Conservation (phyloP, 805 yeast genomes). For the Soucietia sequanensis region DNA sequence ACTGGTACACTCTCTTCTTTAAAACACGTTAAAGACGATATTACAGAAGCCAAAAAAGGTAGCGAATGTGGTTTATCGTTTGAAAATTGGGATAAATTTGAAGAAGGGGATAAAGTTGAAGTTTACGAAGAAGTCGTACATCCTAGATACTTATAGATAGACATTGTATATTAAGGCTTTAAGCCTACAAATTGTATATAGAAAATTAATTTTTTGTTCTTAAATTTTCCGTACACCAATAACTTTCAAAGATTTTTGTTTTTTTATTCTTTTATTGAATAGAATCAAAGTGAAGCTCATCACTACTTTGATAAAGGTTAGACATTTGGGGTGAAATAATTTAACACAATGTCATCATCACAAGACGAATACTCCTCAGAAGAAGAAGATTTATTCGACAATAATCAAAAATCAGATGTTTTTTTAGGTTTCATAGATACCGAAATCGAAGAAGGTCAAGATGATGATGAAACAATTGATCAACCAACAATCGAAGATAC, state of each 20-base stretch:
- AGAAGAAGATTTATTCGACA: slow-evolving; percentile 39
- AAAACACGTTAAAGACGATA: slow-evolving; percentile 81
- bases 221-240: no score
- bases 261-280: no score
- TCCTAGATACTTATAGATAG: slow-evolving; percentile 32
- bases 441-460: slow-evolving; percentile 44
- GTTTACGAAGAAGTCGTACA: slow-evolving; percentile 62
- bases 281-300: no score
- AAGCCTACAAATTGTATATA: no score
- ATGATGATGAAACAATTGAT: slow-evolving; percentile 35
- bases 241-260: no score
- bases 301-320: no score
- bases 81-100: slow-evolving; percentile 62
- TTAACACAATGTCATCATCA: no score
- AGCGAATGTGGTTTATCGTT: slow-evolving; percentile 87
- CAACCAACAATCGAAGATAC: slow-evolving; percentile 57
- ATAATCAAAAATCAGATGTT: slow-evolving; percentile 36
- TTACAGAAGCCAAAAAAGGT: slow-evolving; percentile 74
- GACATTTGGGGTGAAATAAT: no score
- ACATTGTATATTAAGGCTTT: no score
- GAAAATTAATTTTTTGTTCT: no score
- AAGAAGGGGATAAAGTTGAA: slow-evolving; percentile 74
- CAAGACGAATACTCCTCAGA: slow-evolving; percentile 54
- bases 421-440: slow-evolving; percentile 66
- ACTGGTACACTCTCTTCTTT: slow-evolving; percentile 68